Evolutionary conservation across 2,329 filamentous ascomycete species (phyloP), one percentile per base, ranked within the genome.

Genomic region (Penicillium sclerotigenum): DNA sequence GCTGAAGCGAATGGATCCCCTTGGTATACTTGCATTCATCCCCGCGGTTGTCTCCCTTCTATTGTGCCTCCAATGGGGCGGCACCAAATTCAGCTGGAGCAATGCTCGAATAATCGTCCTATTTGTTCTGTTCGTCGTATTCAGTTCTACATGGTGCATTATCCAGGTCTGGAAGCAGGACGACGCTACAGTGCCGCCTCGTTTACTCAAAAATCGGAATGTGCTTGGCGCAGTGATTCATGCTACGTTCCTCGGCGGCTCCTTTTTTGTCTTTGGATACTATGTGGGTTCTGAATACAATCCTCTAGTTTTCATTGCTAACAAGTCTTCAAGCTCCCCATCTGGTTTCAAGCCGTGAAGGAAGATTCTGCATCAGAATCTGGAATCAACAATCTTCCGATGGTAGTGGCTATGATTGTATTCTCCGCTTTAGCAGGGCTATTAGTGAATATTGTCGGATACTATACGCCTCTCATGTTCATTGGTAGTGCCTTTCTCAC

Each of bases 61-160:
- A 49, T 66, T 83, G 5, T 77, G 78, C 0, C 67, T 83, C 9
- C 75, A 81, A 52, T 78, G 73, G 71, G 77, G 77, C 11, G 75
- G 77, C 1, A 74, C 73, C 5, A 75, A 69, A 31, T 75, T 78
- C 40, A 38, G 73, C 0, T 82, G 80, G 80, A 66, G 59, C 20
- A 75, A 73, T 59, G 67, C 69, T 34, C 73, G 72, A 9, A 74
- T 82, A 37, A 77, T 82, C 47, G 73, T 74, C 0, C 70, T 82
- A 5, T 76, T 83, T 29, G 71, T 80, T 6, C 67, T 83, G 0
- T 80, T 80, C 52, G 75, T 75, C 7, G 72, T 82, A 4, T 71
- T 82, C n/a, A 73, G 76, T 0, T 71, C 73, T 4, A 71, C 72
- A 1, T 77, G 79, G 58, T 57, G 72, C 18, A 52, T 50, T 1